phyloP scores from a whole-genome alignment of 805 yeast species.

The Pichia paraexigua region DNA sequence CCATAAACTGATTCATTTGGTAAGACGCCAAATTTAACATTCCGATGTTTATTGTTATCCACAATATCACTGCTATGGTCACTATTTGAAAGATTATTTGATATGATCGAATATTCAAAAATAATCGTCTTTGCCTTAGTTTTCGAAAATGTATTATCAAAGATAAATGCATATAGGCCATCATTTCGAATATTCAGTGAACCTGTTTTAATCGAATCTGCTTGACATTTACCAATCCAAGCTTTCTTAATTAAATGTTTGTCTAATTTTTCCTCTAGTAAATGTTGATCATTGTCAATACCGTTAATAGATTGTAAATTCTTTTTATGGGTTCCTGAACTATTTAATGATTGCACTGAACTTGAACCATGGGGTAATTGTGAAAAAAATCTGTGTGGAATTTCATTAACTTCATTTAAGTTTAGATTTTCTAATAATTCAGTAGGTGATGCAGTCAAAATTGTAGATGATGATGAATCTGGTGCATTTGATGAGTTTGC shows the following conservation, averaged over 20 bases:
- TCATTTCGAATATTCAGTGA: conserved; percentile 48
- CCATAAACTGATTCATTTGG: conserved; percentile 10
- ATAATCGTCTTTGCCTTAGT: conserved; percentile 74
- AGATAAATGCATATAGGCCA: conserved; percentile 78
- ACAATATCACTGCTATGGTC: background rate
- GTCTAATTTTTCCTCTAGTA: conserved; percentile 49
- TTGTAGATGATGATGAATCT: background rate
- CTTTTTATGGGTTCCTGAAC: background rate
- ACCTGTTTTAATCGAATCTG: conserved; percentile 59
- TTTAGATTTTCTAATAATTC: conserved; percentile 17
- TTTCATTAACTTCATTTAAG: conserved; percentile 25
- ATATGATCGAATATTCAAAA: conserved; percentile 37
- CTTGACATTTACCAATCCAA: conserved; percentile 49
- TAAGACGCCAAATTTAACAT: conserved; percentile 24
- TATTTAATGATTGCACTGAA: background rate
- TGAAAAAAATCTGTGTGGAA: conserved; percentile 23
- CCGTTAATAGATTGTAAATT: background rate
- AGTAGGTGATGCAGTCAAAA: background rate
- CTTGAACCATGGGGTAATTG: background rate
- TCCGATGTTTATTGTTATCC: conserved; percentile 1
- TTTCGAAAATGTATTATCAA: conserved; percentile 87
- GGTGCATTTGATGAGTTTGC: conserved; percentile 10
- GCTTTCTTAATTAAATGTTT: conserved; percentile 42
- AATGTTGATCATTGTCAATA: conserved; percentile 7
- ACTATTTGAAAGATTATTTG: background rate